These are phyloP conservation scores for Gigaspora rosea DNA, from an alignment of 192 early-diverging fungal genomes.

Conservation along the genomic window DNA sequence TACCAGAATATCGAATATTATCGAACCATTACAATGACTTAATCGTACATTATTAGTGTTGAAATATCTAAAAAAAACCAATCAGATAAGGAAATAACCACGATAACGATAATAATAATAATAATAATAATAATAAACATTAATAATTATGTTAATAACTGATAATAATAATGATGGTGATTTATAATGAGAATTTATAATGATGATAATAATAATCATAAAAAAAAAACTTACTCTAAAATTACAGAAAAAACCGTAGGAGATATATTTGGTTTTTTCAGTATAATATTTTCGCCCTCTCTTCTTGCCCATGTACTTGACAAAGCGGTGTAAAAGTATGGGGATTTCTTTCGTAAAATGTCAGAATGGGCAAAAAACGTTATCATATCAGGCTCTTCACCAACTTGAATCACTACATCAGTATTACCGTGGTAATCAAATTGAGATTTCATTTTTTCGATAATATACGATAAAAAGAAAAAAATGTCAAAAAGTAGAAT, in stretches of 20 bases:
- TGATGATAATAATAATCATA: no score
- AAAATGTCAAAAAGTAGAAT: no score
- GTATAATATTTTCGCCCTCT: conserved; percentile 12
- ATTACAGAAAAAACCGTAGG: conserved; percentile 11
- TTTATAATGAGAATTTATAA: no score
- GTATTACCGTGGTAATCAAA: background rate
- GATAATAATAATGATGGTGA: no score
- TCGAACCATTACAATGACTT: conserved; percentile 4
- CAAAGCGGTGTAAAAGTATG: conserved; percentile 17
- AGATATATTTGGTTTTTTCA: conserved; percentile 30
- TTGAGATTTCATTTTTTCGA: no score
- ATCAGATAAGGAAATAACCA: no score
- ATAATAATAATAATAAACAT: background rate
- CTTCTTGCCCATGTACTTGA: conserved; percentile 16
- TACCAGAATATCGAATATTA: conserved; percentile 15
- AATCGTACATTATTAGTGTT: background rate
- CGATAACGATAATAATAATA: background rate
- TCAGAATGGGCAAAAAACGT: background rate
- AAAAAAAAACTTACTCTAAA: conserved; percentile 23
- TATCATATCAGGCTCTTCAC: conserved; percentile 3
- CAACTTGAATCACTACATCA: conserved; percentile 29
- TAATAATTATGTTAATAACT: background rate
- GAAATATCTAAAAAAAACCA: background rate
- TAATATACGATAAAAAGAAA: no score
- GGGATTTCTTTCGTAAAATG: background rate